Evolutionary conservation across 1,139 yeast species (phyloP).

Genomic region (Zhuliangozyma parablackwelliae): DNA sequence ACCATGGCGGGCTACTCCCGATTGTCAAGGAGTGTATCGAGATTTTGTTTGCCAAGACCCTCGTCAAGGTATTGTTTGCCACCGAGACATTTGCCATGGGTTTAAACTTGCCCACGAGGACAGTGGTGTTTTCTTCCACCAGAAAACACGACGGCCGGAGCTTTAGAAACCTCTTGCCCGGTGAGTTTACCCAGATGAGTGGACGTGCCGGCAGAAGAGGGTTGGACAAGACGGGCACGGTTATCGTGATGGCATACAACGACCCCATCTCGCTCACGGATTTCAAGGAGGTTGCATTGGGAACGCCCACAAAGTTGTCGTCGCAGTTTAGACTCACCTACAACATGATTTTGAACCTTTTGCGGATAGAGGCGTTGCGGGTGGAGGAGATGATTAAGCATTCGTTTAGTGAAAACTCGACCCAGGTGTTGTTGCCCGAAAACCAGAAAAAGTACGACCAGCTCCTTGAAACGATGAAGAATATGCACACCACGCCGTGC

Average conservation of each 20-base stretch:
- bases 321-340: slow-evolving; percentile 93
- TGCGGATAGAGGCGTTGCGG: slow-evolving; percentile 87
- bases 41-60: slow-evolving; percentile 78
- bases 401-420: slow-evolving; percentile 86
- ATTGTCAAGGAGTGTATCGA: slow-evolving; percentile 95
- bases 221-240: slow-evolving; percentile 88
- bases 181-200: slow-evolving; percentile 98
- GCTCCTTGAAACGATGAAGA: slow-evolving; percentile 45
- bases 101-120: slow-evolving; percentile 90
- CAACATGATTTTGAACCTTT: slow-evolving; percentile 86
- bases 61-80: slow-evolving; percentile 88
- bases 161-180: slow-evolving; percentile 80
- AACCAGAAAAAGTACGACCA: slow-evolving; percentile 64
- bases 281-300: slow-evolving; percentile 77
- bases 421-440: slow-evolving; percentile 83
- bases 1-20: slow-evolving; percentile 94
- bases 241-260: slow-evolving; percentile 84
- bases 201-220: slow-evolving; percentile 99
- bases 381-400: slow-evolving; percentile 98
- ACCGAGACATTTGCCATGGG: slow-evolving; percentile 99
- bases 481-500: slow-evolving; percentile 35
- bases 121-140: slow-evolving; percentile 83
- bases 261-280: slow-evolving; percentile 59
- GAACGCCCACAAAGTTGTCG: slow-evolving; percentile 81
- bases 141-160: slow-evolving; percentile 87